phyloP scores from a whole-genome alignment of 108 stramenopile genomes.

The Cylindrotheca fusiformis region DNA sequence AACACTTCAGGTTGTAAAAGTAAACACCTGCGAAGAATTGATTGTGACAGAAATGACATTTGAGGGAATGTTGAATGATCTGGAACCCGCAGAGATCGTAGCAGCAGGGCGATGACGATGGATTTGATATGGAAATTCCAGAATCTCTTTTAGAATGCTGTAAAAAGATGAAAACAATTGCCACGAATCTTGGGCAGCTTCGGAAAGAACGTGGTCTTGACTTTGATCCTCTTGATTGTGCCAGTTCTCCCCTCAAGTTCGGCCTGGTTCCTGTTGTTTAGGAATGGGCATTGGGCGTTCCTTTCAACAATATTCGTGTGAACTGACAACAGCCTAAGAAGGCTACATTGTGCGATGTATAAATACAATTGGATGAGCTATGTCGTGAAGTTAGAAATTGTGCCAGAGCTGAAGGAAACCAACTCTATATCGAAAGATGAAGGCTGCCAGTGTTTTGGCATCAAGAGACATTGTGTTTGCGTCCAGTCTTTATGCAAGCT shows the following conservation, averaged over 20 bases:
- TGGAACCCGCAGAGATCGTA: constrained; percentile 94
- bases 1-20: constrained; percentile 89
- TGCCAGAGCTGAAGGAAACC: constrained; percentile 95
- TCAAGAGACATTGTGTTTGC: constrained; percentile 98
- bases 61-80: constrained; percentile 90
- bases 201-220: constrained; percentile 84
- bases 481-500: constrained; percentile 91
- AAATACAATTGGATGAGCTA: constrained; percentile 94
- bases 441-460: constrained; percentile 88
- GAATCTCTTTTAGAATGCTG: constrained; percentile 65
- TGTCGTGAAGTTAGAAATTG: constrained; percentile 95
- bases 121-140: constrained; percentile 64
- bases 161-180: constrained; percentile 76
- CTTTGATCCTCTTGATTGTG: constrained; percentile 80
- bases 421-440: constrained; percentile 93
- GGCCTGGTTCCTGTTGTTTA: constrained; percentile 96
- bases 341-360: constrained; percentile 95
- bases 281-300: constrained; percentile 97
- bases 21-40: constrained; percentile 93
- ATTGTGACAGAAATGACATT: constrained; percentile 97
- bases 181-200: constrained; percentile 62
- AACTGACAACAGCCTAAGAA: constrained; percentile 92
- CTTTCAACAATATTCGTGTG: constrained; percentile 88
- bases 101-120: constrained; percentile 76
- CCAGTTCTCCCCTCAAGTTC: constrained; percentile 82